A percentile compares a stretch with the other conserved stretches of the same genome.
Conservation (phyloP, 2,329 filamentous ascomycete genomes). For the Fusarium floridanum region DNA sequence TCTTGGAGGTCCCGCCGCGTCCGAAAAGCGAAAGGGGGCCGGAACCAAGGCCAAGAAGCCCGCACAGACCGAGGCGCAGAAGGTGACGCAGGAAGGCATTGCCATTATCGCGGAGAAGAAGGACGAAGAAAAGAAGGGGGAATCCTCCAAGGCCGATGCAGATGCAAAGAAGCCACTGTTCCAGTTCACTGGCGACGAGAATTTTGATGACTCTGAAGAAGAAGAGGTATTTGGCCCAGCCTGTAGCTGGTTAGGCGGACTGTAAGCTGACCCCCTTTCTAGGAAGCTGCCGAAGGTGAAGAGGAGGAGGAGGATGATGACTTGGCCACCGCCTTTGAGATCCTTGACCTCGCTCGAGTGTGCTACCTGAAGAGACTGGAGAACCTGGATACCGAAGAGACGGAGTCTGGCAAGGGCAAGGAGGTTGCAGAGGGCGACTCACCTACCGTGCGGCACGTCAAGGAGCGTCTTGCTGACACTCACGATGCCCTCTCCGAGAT, state of each 20-base stretch:
- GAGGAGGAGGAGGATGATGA: constrained; percentile 76
- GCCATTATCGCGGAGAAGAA: constrained; percentile 60
- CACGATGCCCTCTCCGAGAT: constrained; percentile 96
- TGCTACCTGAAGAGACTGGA: constrained; percentile 71
- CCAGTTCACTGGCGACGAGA: constrained; percentile 94
- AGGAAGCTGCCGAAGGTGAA: constrained; percentile 55
- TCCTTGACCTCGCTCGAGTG: constrained; percentile 83
- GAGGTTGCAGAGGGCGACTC: constrained; percentile 57
- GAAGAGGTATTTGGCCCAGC: constrained; percentile 63
- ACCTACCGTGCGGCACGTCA: constrained; percentile 69
- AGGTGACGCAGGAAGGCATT: constrained; percentile 61
- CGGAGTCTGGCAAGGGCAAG: constrained; percentile 58
- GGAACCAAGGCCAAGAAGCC: constrained; percentile 54
- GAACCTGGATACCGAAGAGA: constrained; percentile 49
- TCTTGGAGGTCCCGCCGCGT: constrained; percentile 81
- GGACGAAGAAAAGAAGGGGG: constrained; percentile 57
- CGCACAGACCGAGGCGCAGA: constrained; percentile 55
- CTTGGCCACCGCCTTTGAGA: constrained; percentile 82
- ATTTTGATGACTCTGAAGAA: constrained; percentile 87
- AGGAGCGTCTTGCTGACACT: constrained; percentile 90
- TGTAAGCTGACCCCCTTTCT: constrained; percentile 18
- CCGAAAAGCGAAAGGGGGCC: constrained; percentile 61
- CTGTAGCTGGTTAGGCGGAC: neutral
- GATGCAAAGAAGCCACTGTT: constrained; percentile 81
- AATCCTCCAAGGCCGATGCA: constrained; percentile 52